Percentiles rank a stretch among this genome's conserved stretches.
These are phyloP conservation scores for Rhodomyrtus tomentosa DNA, from an alignment of 345 rosid genomes.

Conservation along the genomic window DNA sequence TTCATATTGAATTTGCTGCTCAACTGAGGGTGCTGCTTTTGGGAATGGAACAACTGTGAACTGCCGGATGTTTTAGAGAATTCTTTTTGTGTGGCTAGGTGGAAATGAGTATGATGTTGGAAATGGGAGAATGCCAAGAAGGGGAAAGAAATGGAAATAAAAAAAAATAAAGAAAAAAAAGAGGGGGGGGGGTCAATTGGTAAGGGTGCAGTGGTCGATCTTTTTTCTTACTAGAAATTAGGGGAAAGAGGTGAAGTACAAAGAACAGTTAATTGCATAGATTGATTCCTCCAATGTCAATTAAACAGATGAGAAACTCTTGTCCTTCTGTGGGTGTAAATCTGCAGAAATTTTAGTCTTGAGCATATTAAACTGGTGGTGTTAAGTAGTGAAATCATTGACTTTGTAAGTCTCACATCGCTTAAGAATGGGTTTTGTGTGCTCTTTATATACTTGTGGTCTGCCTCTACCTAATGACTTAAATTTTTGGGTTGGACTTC, in stretches of 20 bases:
- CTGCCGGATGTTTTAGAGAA: background rate
- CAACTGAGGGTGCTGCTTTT: background rate
- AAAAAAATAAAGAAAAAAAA: too few species aligned
- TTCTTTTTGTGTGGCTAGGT: background rate
- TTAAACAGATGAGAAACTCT: background rate
- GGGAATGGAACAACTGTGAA: background rate
- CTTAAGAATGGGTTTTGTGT: too few species aligned
- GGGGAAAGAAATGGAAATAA: background rate
- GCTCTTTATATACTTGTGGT: too few species aligned
- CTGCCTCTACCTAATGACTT: too few species aligned
- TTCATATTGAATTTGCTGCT: background rate
- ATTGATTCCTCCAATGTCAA: background rate
- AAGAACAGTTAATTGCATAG: background rate
- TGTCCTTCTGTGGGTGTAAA: background rate
- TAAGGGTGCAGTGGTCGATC: background rate
- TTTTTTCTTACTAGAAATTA: background rate
- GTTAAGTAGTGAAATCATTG: background rate
- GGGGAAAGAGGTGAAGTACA: background rate
- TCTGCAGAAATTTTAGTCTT: background rate
- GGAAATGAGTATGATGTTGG: background rate
- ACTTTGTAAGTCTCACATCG: too few species aligned
- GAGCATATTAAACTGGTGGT: background rate
- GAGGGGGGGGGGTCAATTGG: background rate
- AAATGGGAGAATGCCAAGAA: background rate
- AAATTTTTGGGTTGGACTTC: too few species aligned